Evolutionary conservation across 2,329 filamentous ascomycete genomes (phyloP), one percentile per base, ranked within the genome.

Genomic region (Cercospora zeae-maydis): DNA sequence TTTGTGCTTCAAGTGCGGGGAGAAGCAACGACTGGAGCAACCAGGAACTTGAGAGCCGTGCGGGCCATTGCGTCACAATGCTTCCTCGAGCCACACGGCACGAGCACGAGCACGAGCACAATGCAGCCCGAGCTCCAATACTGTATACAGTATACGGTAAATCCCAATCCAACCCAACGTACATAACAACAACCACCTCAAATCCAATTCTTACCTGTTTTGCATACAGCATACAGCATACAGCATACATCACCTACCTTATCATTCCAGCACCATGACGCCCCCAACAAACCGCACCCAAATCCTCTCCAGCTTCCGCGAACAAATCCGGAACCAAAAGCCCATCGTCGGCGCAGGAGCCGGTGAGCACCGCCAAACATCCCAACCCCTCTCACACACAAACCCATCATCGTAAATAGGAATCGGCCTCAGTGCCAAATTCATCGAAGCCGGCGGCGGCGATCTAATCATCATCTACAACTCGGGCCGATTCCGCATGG

Each of bases 401-500:
- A 9, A 14, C 16, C 37, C 30, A 47, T 39, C 14, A 33, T 37
- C 39, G 2, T 34, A 30, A 31, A n/a, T 54, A 83, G 86, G 87
- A 47, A 89, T 88, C 62, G 88, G 88, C 0, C 81, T 91, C 3
- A 88, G 86, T 1, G 88, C 88, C 63, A 91, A 91, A 69, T 88
- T 84, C 70, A 83, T 89, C 66, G 88, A 91, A 74, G 81, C 82
- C 51, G 88, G 88, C 37, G 86, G 87, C 64, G 85, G 83, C 13
- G 87, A 90, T 69, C 77, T 91, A 45, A 89, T 91, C 70, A 85
- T 67, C 33, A 65, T 67, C 51, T 67, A 67, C 79, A 90, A 90
- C 74, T 87, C 84, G 37, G 88, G 88, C 0, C 83, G 88, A 3
- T 91, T 88, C 72, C 84, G 88, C 9, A 91, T 91, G 88, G 88